Percentiles rank a stretch among this genome's conserved stretches.
phyloP scores from a whole-genome alignment of 768 basidiomycete species.

The Trametes gibbosa region DNA sequence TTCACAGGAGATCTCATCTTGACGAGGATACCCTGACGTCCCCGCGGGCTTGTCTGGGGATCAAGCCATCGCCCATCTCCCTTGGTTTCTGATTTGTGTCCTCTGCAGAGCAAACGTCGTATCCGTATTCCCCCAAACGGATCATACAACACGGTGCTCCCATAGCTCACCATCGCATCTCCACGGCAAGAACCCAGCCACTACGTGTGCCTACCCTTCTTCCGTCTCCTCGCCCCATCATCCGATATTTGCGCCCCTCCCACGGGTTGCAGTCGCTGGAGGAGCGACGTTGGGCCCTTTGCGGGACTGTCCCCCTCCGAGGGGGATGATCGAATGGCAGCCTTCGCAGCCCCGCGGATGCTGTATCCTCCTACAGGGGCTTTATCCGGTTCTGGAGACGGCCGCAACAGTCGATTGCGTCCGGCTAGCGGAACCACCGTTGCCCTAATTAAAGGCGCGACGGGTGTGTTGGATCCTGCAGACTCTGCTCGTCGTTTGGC shows the following conservation, averaged over 20 bases:
- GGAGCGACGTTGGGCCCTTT: background rate
- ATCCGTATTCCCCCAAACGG: background rate
- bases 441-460: background rate
- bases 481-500: constrained; percentile 22
- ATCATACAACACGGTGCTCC: background rate
- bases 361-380: constrained; percentile 44
- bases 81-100: background rate
- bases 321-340: constrained; percentile 4
- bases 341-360: constrained; percentile 53
- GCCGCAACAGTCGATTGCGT: constrained; percentile 5
- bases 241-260: background rate
- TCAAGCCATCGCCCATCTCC: background rate
- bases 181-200: background rate
- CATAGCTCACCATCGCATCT: background rate
- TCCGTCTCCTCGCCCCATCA: constrained; percentile 5
- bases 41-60: too few species aligned
- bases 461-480: background rate
- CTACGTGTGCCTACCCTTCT: constrained; percentile 1
- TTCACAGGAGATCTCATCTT: too few species aligned
- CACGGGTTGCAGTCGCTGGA: constrained; percentile 10
- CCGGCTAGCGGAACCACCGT: background rate
- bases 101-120: background rate
- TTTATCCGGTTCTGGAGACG: constrained; percentile 31
- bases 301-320: background rate
- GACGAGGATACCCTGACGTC: too few species aligned